These are phyloP conservation scores for Boletus vermiculosoides DNA, from an alignment of 768 basidiomycete genomes.

Conservation along the genomic window DNA sequence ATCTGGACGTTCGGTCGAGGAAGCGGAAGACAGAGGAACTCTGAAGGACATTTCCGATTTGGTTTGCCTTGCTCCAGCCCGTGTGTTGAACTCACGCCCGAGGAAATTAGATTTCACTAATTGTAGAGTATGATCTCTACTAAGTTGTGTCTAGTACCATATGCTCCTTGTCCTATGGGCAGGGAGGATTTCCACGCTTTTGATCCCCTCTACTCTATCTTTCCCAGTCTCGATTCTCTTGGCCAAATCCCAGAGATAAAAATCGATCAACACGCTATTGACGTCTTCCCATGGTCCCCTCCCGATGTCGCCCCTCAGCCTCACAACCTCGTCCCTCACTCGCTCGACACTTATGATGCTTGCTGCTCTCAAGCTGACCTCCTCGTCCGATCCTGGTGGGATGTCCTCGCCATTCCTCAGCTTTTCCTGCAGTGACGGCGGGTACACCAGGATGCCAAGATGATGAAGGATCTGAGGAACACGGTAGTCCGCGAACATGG, in stretches of 20 bases:
- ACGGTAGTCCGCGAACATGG: slow-evolving; percentile 94
- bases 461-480: slow-evolving; percentile 91
- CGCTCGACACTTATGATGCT: slow-evolving; percentile 80
- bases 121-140: slow-evolving; percentile 11
- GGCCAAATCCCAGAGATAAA: slow-evolving; percentile 88
- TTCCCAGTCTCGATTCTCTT: slow-evolving; percentile 68
- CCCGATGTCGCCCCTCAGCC: slow-evolving; percentile 30
- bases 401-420: slow-evolving; percentile 48
- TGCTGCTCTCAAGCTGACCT: slow-evolving; percentile 75
- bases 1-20: slow-evolving; percentile 9
- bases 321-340: slow-evolving; percentile 58
- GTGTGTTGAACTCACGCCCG: not conserved
- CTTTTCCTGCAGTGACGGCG: slow-evolving; percentile 51
- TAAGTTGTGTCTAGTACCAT: slow-evolving; percentile 61
- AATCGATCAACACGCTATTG: slow-evolving; percentile 83
- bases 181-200: slow-evolving; percentile 57
- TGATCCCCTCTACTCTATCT: slow-evolving; percentile 57
- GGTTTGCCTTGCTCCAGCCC: not conserved
- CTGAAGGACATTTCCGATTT: not conserved
- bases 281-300: slow-evolving; percentile 29
- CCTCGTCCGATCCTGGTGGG: slow-evolving; percentile 59
- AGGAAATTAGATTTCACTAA: slow-evolving; percentile 9
- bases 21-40: not conserved
- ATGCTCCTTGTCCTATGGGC: slow-evolving; percentile 80
- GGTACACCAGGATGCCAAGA: slow-evolving; percentile 71